These are phyloP conservation scores for Talaromyces albobiverticillius DNA, from an alignment of 2,329 filamentous ascomycete species.

Conservation along the genomic window DNA sequence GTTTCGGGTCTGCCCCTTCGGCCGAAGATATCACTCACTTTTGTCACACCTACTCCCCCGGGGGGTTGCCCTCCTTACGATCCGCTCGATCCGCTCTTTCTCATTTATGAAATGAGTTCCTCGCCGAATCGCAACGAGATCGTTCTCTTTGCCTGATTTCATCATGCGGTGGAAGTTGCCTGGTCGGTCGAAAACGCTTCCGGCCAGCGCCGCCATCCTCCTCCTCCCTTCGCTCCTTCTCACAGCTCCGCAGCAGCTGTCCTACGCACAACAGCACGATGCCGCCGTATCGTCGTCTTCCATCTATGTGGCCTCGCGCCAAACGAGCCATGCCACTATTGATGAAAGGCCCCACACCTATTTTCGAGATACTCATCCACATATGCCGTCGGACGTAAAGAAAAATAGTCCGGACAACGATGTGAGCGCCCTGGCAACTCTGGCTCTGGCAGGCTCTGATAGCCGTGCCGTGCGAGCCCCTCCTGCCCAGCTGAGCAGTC, in stretches of 20 bases:
- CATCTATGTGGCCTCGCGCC: constrained; percentile 14
- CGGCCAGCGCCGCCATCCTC: constrained; percentile 58
- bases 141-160: constrained; percentile 20
- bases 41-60: neutral
- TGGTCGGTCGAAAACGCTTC: constrained; percentile 55
- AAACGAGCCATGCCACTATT: constrained; percentile 19
- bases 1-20: neutral
- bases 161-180: constrained; percentile 65
- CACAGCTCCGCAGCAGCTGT: constrained; percentile 64
- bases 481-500: constrained; percentile 67
- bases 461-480: constrained; percentile 88
- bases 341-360: constrained; percentile 18
- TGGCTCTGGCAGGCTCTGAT: constrained; percentile 75
- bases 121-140: constrained; percentile 14
- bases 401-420: constrained; percentile 45
- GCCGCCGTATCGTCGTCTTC: constrained; percentile 12
- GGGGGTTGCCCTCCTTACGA: no score
- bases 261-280: constrained; percentile 23
- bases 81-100: neutral
- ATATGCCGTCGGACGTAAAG: constrained; percentile 29
- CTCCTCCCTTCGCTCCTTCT: constrained; percentile 54
- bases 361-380: constrained; percentile 20
- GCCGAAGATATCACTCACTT: no score
- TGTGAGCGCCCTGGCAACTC: constrained; percentile 96
- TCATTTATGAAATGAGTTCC: constrained; percentile 15